Conservation (phyloP, 306 rosid species). For the Vachellia pachyceras region DNA sequence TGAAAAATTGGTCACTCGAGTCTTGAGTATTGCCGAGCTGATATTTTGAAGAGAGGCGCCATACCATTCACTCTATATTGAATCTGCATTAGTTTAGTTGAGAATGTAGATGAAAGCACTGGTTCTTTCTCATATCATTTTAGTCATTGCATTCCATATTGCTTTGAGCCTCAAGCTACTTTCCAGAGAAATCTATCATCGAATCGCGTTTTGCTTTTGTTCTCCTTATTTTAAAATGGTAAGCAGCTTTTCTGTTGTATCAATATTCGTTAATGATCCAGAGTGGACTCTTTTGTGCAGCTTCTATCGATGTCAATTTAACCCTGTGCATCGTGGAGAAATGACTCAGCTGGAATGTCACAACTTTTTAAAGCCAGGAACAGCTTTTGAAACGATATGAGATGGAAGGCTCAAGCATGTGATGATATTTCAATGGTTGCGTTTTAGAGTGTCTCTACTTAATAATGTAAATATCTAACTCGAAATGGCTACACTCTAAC, state of each 20-base stretch:
- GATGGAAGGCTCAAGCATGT: neutral
- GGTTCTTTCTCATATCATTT: neutral
- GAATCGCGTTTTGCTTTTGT: neutral
- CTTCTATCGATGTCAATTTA: constrained; percentile 71
- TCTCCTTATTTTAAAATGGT: neutral
- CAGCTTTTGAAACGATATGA: constrained; percentile 39
- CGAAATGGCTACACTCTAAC: neutral
- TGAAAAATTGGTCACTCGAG: neutral
- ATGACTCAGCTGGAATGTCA: constrained; percentile 73
- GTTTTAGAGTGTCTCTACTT: neutral
- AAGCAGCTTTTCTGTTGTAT: neutral
- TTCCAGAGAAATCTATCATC: neutral
- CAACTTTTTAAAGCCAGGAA: constrained; percentile 62
- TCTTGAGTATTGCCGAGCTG: neutral
- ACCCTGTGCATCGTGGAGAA: constrained; percentile 67
- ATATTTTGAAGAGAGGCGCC: constrained; percentile 4
- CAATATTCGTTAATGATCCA: constrained; percentile 18
- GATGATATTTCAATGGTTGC: neutral
- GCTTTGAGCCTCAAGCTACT: neutral
- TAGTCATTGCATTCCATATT: neutral
- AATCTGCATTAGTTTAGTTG: constrained; percentile 3
- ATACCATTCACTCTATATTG: neutral
- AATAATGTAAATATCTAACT: neutral
- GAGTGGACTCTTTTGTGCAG: constrained; percentile 45
- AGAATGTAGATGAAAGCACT: neutral